phyloP scores from a whole-genome alignment of 176 grass and related monocot species.

The Aegilops speltoides region DNA sequence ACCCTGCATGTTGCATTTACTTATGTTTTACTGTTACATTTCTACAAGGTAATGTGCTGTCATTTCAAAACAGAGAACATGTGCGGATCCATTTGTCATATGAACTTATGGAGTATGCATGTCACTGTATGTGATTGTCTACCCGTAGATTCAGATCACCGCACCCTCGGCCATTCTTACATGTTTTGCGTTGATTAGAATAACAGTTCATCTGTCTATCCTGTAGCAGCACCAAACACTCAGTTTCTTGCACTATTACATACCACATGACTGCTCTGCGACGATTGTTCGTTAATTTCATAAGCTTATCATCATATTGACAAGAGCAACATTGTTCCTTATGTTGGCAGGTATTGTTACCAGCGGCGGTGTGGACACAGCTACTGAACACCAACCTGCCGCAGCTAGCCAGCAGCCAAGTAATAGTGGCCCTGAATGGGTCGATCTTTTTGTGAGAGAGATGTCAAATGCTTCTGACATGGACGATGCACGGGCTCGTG shows the following conservation, averaged over 20 bases:
- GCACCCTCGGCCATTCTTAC: neutral
- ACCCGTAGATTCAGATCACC: neutral
- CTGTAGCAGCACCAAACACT: neutral
- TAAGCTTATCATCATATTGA: neutral
- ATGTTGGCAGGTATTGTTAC: conserved; percentile 36
- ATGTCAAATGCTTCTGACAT: conserved; percentile 64
- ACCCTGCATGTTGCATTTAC: neutral
- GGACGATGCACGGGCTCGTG: conserved; percentile 62
- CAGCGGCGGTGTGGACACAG: conserved; percentile 26
- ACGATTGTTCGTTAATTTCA: neutral
- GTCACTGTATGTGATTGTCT: neutral
- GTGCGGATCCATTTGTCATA: neutral
- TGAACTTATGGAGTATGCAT: neutral
- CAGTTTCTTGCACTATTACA: neutral
- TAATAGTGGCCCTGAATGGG: conserved; percentile 59
- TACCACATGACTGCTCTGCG: neutral
- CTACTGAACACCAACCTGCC: conserved; percentile 34
- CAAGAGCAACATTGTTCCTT: neutral
- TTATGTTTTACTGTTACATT: neutral
- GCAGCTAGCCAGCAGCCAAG: conserved; percentile 26
- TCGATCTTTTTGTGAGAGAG: conserved; percentile 85
- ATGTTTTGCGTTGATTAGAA: neutral
- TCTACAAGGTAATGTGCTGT: neutral
- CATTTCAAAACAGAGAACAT: neutral
- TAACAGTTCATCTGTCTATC: neutral